Evolutionary conservation across 2,329 filamentous ascomycete genomes (phyloP), one percentile per base, ranked within the genome.

Genomic region (Coniochaeta ligniaria): DNA sequence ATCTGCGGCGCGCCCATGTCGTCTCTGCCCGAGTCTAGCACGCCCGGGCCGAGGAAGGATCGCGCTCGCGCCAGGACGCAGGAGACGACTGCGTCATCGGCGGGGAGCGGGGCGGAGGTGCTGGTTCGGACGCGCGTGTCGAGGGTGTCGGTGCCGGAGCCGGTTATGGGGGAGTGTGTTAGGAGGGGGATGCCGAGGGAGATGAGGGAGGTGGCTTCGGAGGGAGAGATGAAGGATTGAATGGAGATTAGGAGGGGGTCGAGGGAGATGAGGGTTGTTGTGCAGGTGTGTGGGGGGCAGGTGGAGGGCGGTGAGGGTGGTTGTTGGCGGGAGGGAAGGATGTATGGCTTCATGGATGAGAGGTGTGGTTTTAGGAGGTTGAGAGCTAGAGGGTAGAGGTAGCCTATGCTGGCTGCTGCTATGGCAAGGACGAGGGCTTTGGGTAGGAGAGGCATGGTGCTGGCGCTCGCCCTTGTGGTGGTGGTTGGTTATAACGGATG

Each of bases 191-290:
- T 66, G 57, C 70, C 71, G 12, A 70, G 65, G 54, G 62, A 60
- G 20, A 76, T 69, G 8, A 76, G 63, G 22, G 67, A 65, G n/a
- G 1, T 65, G 60, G 28, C 70, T 61, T 77, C 75, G 24, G 60
- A 26, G 0, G 69, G 62, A 1, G 65, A 60, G 55, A 75, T 66
- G 67, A 77, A 76, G 62, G n/a, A n/a, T 70, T 63, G 60, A 66
- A 77, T 73, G 64, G 75, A 75, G 62, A 77, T 71, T 2, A 76
- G 67, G 1, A 76, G 66, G 8, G 75, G 75, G 61, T 72, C 70
- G 33, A 74, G 67, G 16, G 75, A 76, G 36, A 77, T 65, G 26
- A 77, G 67, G 54, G 74, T 67, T 0, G 74, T 75, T 3, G 69
- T 71, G 54, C 38, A 56, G 31, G 31, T 56, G 54, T 56, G 54